Evolutionary conservation across 345 rosid genomes (phyloP).

Genomic region (Ceriops decandra): DNA sequence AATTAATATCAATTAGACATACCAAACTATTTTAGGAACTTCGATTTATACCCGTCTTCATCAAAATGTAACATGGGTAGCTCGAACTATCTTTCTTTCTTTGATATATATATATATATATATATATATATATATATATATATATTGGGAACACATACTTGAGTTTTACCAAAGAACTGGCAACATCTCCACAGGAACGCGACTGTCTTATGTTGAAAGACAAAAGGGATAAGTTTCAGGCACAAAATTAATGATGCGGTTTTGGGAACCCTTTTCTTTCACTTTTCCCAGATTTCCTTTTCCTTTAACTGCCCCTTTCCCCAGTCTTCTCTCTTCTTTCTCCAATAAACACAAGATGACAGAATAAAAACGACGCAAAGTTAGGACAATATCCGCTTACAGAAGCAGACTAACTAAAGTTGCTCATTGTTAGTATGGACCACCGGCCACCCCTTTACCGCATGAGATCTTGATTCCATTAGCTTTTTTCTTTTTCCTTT

Average conservation of each 20-base stretch:
- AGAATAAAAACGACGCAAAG: conserved; percentile 7
- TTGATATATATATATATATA: too few relatives aligned
- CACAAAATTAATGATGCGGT: conserved; percentile 9
- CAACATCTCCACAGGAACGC: background rate
- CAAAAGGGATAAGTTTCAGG: conserved; percentile 11
- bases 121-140: too few relatives aligned
- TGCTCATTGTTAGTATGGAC: conserved; percentile 2
- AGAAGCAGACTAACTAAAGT: conserved; percentile 2
- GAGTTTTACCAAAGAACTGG: background rate
- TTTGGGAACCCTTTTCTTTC: conserved; percentile 8
- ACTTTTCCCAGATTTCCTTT: conserved; percentile 23
- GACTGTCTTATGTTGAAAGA: conserved; percentile 5
- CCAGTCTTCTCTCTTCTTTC: conserved; percentile 10
- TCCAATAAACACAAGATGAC: conserved; percentile 4
- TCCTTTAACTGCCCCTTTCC: background rate
- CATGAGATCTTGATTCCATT: background rate
- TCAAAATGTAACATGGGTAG: too few relatives aligned
- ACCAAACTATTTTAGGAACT: too few relatives aligned
- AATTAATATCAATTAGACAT: too few relatives aligned
- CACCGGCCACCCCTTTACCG: background rate
- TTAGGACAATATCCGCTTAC: conserved; percentile 13
- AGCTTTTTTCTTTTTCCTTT: background rate
- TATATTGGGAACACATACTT: background rate
- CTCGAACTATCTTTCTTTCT: too few relatives aligned
- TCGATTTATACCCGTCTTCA: too few relatives aligned